Evolutionary conservation across 1,139 yeast genomes (phyloP), one percentile per base, ranked within the genome.

Genomic region (Pichia sp.): DNA sequence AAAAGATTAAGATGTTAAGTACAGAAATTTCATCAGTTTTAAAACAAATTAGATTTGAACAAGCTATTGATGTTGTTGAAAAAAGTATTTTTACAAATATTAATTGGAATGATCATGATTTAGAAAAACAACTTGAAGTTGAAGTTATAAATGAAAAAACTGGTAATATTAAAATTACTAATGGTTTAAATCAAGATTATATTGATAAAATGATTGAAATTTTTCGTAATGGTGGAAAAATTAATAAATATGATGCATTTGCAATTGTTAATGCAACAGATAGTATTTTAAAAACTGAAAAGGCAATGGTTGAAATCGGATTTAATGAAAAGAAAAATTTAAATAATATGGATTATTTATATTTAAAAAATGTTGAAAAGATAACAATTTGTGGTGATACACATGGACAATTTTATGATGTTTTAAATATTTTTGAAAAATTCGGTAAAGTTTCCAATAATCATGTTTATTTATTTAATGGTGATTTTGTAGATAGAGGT

Each of bases 401-500:
- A 0, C 99, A 91, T 59, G 99, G 99, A 29, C 98, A 91, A 62
- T 88, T 84, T 59, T 91, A 75, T 57, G 98, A 91, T 59, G 78
- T 91, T 38, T 65, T 89, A 56, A 83, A 89, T 59, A 72, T 91
- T 40, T 91, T 91, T 61, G 61, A 72, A 33, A 70, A 62, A 35
- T 88, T 79, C 56, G 98, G 98, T 7, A 62, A 65, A 46, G 81
- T 78, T 19, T 62, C 69, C 1, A 69, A 70, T n/a, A 51, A 62
- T 3, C 96, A 89, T 61, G 72, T 79, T 15, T 91, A 85, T 59
- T 65, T 91, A 43, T 89, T 91, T 68, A 91, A 91, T 58, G 98
- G 99, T 37, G 98, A 93, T 64, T 91, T 91, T 64, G 98, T 91
- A 5, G 99, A 91, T 45, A 74, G 99, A 58, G 99, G 99, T 2